phyloP scores from a whole-genome alignment of 2,329 filamentous ascomycete genomes.

The Thelonectria discophora region DNA sequence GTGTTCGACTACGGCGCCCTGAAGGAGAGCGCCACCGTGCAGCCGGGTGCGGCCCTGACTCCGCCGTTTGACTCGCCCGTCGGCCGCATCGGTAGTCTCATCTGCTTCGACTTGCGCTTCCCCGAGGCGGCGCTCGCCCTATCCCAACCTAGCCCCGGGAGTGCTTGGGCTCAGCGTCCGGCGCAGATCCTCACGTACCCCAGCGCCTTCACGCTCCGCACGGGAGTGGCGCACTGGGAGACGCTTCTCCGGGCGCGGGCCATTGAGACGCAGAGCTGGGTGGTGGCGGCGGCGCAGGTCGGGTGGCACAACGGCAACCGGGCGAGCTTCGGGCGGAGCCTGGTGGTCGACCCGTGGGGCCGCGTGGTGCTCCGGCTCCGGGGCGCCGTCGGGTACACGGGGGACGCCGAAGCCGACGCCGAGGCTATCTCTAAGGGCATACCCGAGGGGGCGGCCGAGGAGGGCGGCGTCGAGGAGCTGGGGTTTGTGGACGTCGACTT shows the following conservation, averaged over 20 bases:
- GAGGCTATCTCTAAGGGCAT: slow-evolving; percentile 44
- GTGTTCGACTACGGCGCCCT: slow-evolving; percentile 77
- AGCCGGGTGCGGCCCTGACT: slow-evolving; percentile 70
- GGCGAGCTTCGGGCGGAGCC: slow-evolving; percentile 83
- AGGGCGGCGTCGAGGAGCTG: slow-evolving; percentile 56
- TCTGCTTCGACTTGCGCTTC: slow-evolving; percentile 93
- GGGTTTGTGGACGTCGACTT: slow-evolving; percentile 65
- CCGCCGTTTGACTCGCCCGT: slow-evolving; percentile 77
- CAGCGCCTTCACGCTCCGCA: slow-evolving; percentile 88
- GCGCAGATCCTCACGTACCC: slow-evolving; percentile 87
- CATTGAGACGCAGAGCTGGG: slow-evolving; percentile 88
- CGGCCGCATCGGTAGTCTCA: slow-evolving; percentile 79
- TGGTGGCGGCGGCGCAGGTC: slow-evolving; percentile 83
- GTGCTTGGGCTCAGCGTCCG: slow-evolving; percentile 44
- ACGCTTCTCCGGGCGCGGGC: slow-evolving; percentile 79
- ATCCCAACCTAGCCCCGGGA: slow-evolving; percentile 52
- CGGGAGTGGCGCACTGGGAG: slow-evolving; percentile 88
- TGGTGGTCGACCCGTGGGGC: slow-evolving; percentile 91
- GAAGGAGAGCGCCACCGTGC: slow-evolving; percentile 66
- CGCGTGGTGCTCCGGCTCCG: slow-evolving; percentile 72
- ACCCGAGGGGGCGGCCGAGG: slow-evolving; percentile 39
- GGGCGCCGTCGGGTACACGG: slow-evolving; percentile 54
- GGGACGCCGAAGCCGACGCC: slow-evolving; percentile 11
- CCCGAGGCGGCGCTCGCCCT: slow-evolving; percentile 77
- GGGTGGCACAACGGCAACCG: slow-evolving; percentile 79